These are phyloP conservation scores for Ustilago nuda DNA, from an alignment of 1,284 basidiomycete species.

Conservation along the genomic window DNA sequence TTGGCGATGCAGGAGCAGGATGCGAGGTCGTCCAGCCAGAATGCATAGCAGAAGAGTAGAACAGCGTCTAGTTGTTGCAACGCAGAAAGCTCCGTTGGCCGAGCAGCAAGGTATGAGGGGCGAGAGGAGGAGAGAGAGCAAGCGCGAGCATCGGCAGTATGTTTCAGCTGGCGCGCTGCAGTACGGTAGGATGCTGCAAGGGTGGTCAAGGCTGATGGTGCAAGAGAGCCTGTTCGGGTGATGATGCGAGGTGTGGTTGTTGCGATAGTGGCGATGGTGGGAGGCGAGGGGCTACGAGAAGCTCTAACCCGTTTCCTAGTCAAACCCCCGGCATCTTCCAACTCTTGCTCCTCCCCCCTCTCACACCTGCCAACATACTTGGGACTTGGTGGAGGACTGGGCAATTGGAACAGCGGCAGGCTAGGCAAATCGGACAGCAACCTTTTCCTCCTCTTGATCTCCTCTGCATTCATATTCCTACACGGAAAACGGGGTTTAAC, in stretches of 20 bases:
- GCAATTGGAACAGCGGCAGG: constrained; percentile 4
- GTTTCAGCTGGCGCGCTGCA: constrained; percentile 66
- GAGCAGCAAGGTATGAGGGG: constrained; percentile 31
- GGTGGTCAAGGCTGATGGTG: constrained; percentile 1
- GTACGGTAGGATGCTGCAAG: constrained; percentile 35
- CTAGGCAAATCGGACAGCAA: constrained; percentile 10
- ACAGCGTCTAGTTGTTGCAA: constrained; percentile 72
- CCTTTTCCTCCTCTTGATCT: constrained; percentile 24
- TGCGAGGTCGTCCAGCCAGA: constrained; percentile 71
- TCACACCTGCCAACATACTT: neutral
- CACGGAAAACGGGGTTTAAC: constrained; percentile 14
- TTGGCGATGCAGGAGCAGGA: constrained; percentile 16
- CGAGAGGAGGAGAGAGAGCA: constrained; percentile 11
- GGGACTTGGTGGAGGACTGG: constrained; percentile 37
- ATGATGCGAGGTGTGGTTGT: neutral
- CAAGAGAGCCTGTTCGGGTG: neutral
- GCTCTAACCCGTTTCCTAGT: neutral
- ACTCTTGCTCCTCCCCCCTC: neutral
- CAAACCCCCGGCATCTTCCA: neutral
- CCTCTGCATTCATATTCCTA: constrained; percentile 6
- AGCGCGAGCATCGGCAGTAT: constrained; percentile 60
- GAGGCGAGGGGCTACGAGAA: neutral
- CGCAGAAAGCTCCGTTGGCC: constrained; percentile 64
- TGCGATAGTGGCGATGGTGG: neutral
- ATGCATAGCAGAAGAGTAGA: constrained; percentile 72